phyloP scores from a whole-genome alignment of 768 basidiomycete genomes.

The Hysterangium stoloniferum region DNA sequence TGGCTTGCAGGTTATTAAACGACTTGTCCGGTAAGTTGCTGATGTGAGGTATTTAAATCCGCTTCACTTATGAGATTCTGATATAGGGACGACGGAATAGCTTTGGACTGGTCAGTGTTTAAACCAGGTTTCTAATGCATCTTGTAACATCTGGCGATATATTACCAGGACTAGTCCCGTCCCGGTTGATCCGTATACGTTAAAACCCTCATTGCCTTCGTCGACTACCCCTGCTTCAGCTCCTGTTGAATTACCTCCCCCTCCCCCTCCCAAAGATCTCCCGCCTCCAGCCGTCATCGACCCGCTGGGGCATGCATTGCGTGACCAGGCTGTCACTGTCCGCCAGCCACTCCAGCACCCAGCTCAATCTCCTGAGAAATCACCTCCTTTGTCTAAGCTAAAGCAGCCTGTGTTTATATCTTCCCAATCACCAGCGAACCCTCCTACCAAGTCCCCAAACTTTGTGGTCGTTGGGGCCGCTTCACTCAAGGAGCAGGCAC shows the following conservation, averaged over 20 bases:
- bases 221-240: conserved; percentile 28
- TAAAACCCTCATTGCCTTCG: conserved; percentile 13
- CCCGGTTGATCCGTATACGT: conserved; percentile 1
- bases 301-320: conserved; percentile 9
- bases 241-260: neutral
- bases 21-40: neutral
- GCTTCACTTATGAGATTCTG: neutral
- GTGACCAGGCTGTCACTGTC: neutral
- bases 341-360: neutral
- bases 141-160: neutral
- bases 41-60: neutral
- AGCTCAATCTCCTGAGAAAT: neutral
- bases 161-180: conserved; percentile 6
- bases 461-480: conserved; percentile 8
- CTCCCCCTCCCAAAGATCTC: neutral
- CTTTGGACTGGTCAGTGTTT: conserved; percentile 9
- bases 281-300: neutral
- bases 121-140: neutral
- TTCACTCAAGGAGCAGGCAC: neutral
- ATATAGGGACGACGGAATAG: conserved; percentile 9
- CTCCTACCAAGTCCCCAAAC: neutral
- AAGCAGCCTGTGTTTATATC: neutral
- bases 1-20: neutral
- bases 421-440: neutral
- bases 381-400: neutral